Conservation (phyloP, 225 moss, liverwort and hornwort species). For the Pleurozium schreberi region DNA sequence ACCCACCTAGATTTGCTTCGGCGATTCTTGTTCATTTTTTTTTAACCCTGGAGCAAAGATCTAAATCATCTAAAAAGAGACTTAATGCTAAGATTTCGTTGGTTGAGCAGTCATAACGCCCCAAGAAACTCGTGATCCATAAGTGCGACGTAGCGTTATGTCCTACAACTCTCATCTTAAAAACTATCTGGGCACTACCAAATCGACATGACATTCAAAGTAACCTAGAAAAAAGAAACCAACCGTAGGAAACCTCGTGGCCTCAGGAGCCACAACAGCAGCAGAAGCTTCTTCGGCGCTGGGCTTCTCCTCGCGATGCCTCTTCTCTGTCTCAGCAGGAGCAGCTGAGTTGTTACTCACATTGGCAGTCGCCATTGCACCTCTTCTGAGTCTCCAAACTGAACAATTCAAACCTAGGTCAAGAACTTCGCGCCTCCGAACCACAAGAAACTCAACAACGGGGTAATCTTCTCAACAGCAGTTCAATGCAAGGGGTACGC, state of each 20-base stretch:
- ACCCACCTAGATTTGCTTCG: background rate
- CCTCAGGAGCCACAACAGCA: background rate
- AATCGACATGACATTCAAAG: background rate
- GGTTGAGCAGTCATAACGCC: background rate
- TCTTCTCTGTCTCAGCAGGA: background rate
- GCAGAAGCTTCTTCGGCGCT: background rate
- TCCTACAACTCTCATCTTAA: background rate
- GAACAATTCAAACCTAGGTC: too few species aligned
- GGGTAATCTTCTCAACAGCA: background rate
- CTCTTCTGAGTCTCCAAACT: background rate
- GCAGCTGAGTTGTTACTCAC: background rate
- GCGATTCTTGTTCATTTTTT: too few species aligned
- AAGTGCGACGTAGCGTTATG: background rate
- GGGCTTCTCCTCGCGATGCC: conserved; percentile 1
- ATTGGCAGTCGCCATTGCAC: conserved; percentile 13
- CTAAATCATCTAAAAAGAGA: background rate
- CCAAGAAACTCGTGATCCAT: background rate
- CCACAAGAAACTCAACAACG: background rate
- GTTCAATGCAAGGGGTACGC: background rate
- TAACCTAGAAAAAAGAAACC: background rate
- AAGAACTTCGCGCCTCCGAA: background rate
- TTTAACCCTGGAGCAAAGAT: background rate
- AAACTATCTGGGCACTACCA: background rate
- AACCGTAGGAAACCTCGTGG: conserved; percentile 30
- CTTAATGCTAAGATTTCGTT: background rate